Base-by-base conservation (phyloP, 2,329 filamentous ascomycete species). In the Gaeumannomyces tritici region DNA sequence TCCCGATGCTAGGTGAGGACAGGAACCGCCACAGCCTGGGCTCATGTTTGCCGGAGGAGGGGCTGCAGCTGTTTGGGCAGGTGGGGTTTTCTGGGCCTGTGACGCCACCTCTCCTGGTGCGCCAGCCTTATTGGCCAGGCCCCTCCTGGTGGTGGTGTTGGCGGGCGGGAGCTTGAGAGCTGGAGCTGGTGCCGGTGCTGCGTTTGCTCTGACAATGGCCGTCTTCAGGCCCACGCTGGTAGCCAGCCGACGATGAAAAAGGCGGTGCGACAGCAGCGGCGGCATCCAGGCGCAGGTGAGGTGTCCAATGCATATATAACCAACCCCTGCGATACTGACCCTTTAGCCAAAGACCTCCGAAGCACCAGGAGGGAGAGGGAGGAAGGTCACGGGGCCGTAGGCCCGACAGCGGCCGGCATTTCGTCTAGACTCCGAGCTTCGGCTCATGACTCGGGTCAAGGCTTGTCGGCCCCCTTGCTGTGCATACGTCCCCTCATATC, bases 1-100 rank as follows among this genome's bases (percentile, higher is more conserved):
- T 59, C 31, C 57, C 18, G 28, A 59, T 1, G 59, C 24, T 12
- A 60, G 35, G 26, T 54, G 59, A 51, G 59, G 59, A 42, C 33
- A 18, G 24, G 24, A 60, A 60, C 59, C 51, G 42, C 42, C 42
- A 51, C 18, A n/a, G 12, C 42, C 42, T 21, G 42, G 42, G 42
- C 42, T 63, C 67, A 62, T 69, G 66, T 70, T 71, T 69, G 67
- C 68, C 64, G 63, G 57, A 66, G 64, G 62, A 65, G 64, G 64
- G 62, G 62, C 59, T 57, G 66, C 61, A 62, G 59, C 64, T 64
- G 63, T 59, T 66, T 55, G 62, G 64, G 58, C 63, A 60, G 57
- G 64, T 65, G 66, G 63, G 66, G 58, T 54, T 26, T n/a, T 51
- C 21, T 42, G 26, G 35, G 42, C 31, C 42, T 11, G 31, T 60